Evolutionary conservation across 345 rosid genomes (phyloP), one percentile per base, ranked within the genome.

Genomic region (Pelargonium nanum): DNA sequence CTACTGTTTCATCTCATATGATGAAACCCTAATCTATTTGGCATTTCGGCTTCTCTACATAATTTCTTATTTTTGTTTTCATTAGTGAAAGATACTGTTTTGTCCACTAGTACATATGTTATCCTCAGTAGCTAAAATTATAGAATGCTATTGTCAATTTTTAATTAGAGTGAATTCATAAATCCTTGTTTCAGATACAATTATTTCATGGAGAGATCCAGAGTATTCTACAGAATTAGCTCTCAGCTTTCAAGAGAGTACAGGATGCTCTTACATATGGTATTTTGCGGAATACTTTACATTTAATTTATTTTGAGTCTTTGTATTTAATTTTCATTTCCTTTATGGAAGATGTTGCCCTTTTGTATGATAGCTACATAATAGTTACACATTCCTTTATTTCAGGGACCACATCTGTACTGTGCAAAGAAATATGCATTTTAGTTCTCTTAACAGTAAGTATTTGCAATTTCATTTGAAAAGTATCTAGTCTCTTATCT

Each of bases 121-220:
- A 24, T 22, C 15, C 25, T 21, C 3, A 19, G 9, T 12, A 55
- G 20, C 57, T 40, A n/a, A 40, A 4, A 30, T 28, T 10, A 32
- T 1, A 34, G n/a, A 20, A 59, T 22, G 51, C 15, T 59, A 30
- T 59, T 25, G 45, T 10, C 45, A 28, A 30, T 59, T 22, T 5
- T 59, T 40, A 7, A 24, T 59, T 22, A 28, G 5, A 5, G 61
- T 28, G 5, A 19, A 13, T 13, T 19, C 60, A 28, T 26, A 19
- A 10, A 26, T 57, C 57, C 61, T 30, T 67, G 66, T 57, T 67
- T 56, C 82, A 94, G 99, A 90, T 74, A 90, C 92, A 44, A 94
- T 94, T 62, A 94, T 94, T 72, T 86, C 97, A 20, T 94, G 97
- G 99, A 86, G 92, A 83, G 97, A 94, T 69, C 90, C 95, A 12